Evolutionary conservation across 495 filamentous ascomycete species (phyloP).

Genomic region (Chaetomium tenue): DNA sequence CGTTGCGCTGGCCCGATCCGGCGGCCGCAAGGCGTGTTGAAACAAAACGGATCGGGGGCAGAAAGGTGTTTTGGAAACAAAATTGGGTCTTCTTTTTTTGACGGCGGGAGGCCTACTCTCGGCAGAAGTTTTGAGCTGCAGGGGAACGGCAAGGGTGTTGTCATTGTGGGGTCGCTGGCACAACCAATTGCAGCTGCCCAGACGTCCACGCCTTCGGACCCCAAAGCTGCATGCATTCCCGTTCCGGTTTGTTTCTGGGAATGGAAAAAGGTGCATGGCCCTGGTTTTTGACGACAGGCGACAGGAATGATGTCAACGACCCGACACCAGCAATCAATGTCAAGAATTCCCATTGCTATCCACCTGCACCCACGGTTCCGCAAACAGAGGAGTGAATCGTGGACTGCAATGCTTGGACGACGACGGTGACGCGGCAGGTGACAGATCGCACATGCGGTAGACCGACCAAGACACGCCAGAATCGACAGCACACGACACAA

Average conservation of each 20-base stretch:
- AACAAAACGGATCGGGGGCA: background rate
- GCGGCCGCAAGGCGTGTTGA: conserved; percentile 11
- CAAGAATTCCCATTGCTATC: background rate
- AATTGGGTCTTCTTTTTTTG: background rate
- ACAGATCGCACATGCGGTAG: background rate
- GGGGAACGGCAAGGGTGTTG: background rate
- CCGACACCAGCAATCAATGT: background rate
- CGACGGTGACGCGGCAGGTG: conserved; percentile 1
- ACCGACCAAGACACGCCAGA: background rate
- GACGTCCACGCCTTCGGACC: too few species aligned
- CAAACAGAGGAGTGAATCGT: background rate
- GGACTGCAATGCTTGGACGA: conserved; percentile 1
- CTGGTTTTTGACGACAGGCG: too few species aligned
- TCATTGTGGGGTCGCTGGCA: background rate
- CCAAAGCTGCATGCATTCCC: background rate
- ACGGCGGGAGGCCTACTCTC: background rate
- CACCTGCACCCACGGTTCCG: conserved; percentile 1
- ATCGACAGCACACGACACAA: background rate
- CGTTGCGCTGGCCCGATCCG: conserved; percentile 4
- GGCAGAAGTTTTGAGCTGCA: too few species aligned
- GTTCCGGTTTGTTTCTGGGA: background rate
- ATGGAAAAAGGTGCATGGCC: background rate
- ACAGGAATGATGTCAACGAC: background rate
- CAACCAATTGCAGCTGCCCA: background rate
- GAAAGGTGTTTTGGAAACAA: background rate